phyloP scores from a whole-genome alignment of 805 yeast genomes.

The Spathaspora gorwiae region DNA sequence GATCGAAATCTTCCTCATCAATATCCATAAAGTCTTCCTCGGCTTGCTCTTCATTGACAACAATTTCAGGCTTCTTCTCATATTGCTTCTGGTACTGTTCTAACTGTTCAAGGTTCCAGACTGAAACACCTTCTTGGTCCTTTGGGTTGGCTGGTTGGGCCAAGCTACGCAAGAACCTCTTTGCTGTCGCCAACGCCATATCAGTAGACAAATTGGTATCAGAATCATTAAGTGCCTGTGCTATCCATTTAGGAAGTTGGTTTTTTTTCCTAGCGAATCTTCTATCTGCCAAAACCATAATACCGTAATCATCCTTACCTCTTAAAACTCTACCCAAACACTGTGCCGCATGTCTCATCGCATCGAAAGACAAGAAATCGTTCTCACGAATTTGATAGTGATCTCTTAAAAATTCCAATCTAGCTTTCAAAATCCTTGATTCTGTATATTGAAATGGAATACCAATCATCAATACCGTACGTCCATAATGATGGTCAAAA shows the following conservation, averaged over 20 bases:
- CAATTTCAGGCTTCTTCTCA: conserved; percentile 19
- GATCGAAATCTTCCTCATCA: conserved; percentile 43
- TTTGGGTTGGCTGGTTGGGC: conserved; percentile 90
- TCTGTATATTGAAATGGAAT: conserved; percentile 99
- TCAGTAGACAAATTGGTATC: conserved; percentile 91
- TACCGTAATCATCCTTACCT: conserved; percentile 98
- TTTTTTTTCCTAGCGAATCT: conserved; percentile 80
- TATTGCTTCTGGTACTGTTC: conserved; percentile 54
- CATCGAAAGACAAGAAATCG: conserved; percentile 94
- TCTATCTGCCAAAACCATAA: conserved; percentile 96
- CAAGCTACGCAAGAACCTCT: conserved; percentile 83
- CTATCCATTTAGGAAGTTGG: conserved; percentile 96
- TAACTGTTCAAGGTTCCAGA: conserved; percentile 79
- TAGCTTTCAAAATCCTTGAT: conserved; percentile 89
- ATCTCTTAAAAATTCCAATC: conserved; percentile 89
- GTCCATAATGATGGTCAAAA: conserved; percentile 97
- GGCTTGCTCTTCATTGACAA: conserved; percentile 11
- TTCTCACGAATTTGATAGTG: conserved; percentile 89
- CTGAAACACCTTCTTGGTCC: conserved; percentile 91
- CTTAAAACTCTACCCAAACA: conserved; percentile 95
- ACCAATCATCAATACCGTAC: conserved; percentile 97
- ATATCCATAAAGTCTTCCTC: conserved; percentile 39
- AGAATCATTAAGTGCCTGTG: conserved; percentile 87
- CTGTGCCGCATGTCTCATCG: conserved; percentile 99
- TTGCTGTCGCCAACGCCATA: conserved; percentile 94